Evolutionary conservation across 192 early-diverging fungal genomes (phyloP), one percentile per base, ranked within the genome.

Genomic region (Linderina pennispora): DNA sequence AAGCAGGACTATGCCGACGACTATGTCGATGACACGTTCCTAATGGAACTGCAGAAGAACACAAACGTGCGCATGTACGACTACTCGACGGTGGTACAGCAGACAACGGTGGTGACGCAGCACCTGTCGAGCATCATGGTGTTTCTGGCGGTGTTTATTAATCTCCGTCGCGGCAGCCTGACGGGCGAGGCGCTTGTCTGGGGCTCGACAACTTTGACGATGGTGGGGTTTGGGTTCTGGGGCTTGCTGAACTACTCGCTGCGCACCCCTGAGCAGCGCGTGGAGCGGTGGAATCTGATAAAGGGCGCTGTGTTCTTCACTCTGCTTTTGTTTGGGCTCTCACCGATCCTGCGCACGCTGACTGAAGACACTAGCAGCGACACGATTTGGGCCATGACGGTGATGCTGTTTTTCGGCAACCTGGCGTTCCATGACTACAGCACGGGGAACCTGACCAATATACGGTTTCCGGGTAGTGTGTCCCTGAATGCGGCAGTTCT

Each of bases 401-500:
- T 84, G 5, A 76, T 84, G 9, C 62, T 94, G 37, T 89, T 98
- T 53, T 53, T 90, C 23, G 81, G 80, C 16, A 97, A 94, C 56
- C 57, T 98, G 23, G 65, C 88, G 1, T 98, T 94, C 57, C 90
- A 93, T 57, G 90, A 98, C 65, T 97, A 92, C 50, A 50, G 55
- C 55, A 61, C 42, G 2, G 59, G 50, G n/a, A 63, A 53, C 22
- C 43, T 60, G 45, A 62, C 65, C 48, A 62, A 65, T 36, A 45
- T 71, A n/a, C 45, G 88, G 44, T 91, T 90, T 55, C 91, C 93
- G 0, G 91, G 92, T 17, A 92, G 92, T 2, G 72, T 96, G n/a
- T 92, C 92, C n/a, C 87, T 94, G 20, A 98, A 97, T 60, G 90
- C 92, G 0, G 93, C 91, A 9, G 88, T 97, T 32, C 94, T 94